These are phyloP conservation scores for Vachellia collinsii DNA, from an alignment of 306 rosid species.

Conservation along the genomic window DNA sequence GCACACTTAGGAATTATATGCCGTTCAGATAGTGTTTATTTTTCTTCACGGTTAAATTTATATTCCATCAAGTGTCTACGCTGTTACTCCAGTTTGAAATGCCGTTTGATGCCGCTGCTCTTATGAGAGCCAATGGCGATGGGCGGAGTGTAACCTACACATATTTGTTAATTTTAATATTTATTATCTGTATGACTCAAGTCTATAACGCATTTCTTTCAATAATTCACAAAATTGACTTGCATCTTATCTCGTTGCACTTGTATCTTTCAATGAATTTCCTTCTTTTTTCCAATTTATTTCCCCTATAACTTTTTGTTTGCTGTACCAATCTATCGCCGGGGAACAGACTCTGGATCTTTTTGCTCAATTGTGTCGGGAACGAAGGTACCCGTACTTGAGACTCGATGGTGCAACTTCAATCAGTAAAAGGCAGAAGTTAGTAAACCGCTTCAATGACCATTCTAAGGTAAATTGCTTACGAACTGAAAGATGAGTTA, in stretches of 20 bases:
- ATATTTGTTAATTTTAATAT: background rate
- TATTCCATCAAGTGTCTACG: background rate
- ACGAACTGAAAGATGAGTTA: slow-evolving; percentile 14
- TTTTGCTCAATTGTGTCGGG: slow-evolving; percentile 92
- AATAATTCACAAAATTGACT: background rate
- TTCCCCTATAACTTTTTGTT: slow-evolving; percentile 20
- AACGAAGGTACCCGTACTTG: slow-evolving; percentile 86
- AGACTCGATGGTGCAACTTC: slow-evolving; percentile 95
- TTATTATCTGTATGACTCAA: background rate
- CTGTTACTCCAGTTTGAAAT: background rate
- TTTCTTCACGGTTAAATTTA: background rate
- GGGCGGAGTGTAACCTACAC: background rate
- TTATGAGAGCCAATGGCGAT: background rate
- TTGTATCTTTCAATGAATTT: background rate
- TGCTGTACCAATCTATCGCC: slow-evolving; percentile 35
- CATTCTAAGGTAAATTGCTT: slow-evolving; percentile 60
- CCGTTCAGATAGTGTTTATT: slow-evolving; percentile 16
- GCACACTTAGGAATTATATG: background rate
- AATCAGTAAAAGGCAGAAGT: slow-evolving; percentile 91
- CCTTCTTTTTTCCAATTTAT: slow-evolving; percentile 1
- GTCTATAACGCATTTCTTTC: background rate
- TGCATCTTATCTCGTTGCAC: background rate
- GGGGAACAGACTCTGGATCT: slow-evolving; percentile 89
- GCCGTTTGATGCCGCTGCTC: background rate
- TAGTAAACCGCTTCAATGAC: slow-evolving; percentile 87